These are phyloP conservation scores for Trametes sp. DNA, from an alignment of 1,284 basidiomycete genomes.

Conservation along the genomic window DNA sequence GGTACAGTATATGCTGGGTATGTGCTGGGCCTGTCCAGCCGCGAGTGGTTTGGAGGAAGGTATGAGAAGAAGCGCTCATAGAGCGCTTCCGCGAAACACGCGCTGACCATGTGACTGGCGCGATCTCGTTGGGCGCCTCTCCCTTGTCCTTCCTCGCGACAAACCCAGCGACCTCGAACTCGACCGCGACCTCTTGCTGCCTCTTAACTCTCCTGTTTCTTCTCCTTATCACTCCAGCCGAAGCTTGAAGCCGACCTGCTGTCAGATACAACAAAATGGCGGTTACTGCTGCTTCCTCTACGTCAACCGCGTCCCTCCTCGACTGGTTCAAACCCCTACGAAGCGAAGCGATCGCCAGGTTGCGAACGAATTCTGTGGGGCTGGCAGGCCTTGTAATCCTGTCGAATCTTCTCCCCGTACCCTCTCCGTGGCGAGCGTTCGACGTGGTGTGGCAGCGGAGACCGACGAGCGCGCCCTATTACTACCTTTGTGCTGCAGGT, in stretches of 20 bases:
- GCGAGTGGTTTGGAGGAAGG: no score
- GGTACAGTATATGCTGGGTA: no score
- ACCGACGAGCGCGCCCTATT: slow-evolving; percentile 27
- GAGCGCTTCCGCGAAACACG: neutral
- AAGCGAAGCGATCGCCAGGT: slow-evolving; percentile 60
- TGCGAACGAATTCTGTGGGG: slow-evolving; percentile 57
- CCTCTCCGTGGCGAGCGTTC: slow-evolving; percentile 51
- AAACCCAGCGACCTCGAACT: neutral
- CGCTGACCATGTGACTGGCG: slow-evolving; percentile 13
- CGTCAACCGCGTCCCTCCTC: slow-evolving; percentile 27
- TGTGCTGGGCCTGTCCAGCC: no score
- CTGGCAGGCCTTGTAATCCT: slow-evolving; percentile 54
- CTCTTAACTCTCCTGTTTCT: neutral
- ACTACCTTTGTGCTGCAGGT: slow-evolving; percentile 38
- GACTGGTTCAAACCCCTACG: slow-evolving; percentile 60
- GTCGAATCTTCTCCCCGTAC: slow-evolving; percentile 61
- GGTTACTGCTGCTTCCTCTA: slow-evolving; percentile 9
- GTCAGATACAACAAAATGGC: slow-evolving; percentile 13
- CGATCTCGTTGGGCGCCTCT: slow-evolving; percentile 2
- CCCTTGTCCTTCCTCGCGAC: slow-evolving; percentile 3
- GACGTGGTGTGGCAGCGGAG: slow-evolving; percentile 39
- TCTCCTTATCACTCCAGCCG: neutral
- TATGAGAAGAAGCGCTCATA: neutral
- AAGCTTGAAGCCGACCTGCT: neutral
- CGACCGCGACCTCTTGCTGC: neutral